Base-by-base conservation (phyloP, 2,329 filamentous ascomycete genomes). In the Corynespora cassiicola region DNA sequence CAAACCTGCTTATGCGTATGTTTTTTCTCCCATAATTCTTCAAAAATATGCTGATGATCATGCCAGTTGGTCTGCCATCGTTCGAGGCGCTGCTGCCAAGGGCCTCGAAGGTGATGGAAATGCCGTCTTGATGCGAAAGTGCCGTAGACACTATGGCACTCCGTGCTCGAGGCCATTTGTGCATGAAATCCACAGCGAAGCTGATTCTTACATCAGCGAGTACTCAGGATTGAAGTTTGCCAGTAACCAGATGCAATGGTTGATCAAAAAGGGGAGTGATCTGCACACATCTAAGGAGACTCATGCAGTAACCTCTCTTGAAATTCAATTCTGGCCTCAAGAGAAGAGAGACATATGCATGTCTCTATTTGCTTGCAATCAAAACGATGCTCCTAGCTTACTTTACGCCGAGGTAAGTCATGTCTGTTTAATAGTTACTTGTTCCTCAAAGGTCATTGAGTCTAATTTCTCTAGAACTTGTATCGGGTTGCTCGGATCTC, bases 61-160 rank as follows among this genome's bases (percentile, higher is more conserved):
- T 0, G 5, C 10, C 19, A 63, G 59, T 0, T 65, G 61, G 61
- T 58, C 56, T 0, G 57, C 59, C 3, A 40, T 63, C 2, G 54
- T 39, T 7, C 50, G 61, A 9, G 57, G 56, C n/a, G 57, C 61
- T 1, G 40, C 38, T 0, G 43, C 32, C 1, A 61, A 58, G 31
- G 59, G 59, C 2, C 44, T 65, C 1, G 52, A 63, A 25, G 36
- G 31, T 2, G 36, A 41, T 7, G 27, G 12, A n/a, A 9, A n/a
- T 0, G 2, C 27, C 0, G 36, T 60, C 19, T 25, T 24, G 25
- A 38, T 40, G 1, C 52, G 58, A 10, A 59, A 58, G 18, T 52
- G 47, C 14, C 54, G 59, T 4, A 30, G 56, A 2, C 14, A 52
- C 14, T 65, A 62, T 17, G 59, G 59, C 1, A 56, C 45, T 0